Evolutionary conservation across 2,329 filamentous ascomycete genomes (phyloP).

Genomic region (Septoria petroselini): DNA sequence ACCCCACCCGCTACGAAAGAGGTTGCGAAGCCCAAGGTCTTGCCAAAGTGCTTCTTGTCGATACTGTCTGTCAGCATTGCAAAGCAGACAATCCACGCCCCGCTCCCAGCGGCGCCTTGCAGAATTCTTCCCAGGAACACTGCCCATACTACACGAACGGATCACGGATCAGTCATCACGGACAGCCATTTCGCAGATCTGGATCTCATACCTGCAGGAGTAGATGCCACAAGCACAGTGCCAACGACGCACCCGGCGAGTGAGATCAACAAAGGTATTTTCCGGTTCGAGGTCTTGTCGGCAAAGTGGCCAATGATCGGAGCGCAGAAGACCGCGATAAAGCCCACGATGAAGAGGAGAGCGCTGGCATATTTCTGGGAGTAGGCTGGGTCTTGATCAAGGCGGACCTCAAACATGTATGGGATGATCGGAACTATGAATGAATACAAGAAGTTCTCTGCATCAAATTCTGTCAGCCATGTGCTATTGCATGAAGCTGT

Average conservation of each 20-base stretch:
- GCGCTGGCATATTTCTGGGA: constrained; percentile 22
- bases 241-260: constrained; percentile 18
- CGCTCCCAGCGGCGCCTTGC: constrained; percentile 19
- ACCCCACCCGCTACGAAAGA: constrained; percentile 21
- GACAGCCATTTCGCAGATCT: too few relatives aligned
- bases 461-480: constrained; percentile 8
- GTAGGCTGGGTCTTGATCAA: constrained; percentile 13
- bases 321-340: constrained; percentile 41
- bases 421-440: constrained; percentile 23
- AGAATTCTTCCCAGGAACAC: constrained; percentile 21
- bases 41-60: constrained; percentile 19
- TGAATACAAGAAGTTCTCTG: constrained; percentile 24
- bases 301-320: constrained; percentile 24
- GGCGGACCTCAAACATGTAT: constrained; percentile 24
- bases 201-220: constrained; percentile 3
- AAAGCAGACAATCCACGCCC: constrained; percentile 23
- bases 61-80: constrained; percentile 22
- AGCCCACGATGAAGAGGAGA: constrained; percentile 40
- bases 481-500: not conserved
- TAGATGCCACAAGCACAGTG: constrained; percentile 21
- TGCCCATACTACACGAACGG: constrained; percentile 10
- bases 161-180: not conserved
- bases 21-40: constrained; percentile 18
- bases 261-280: constrained; percentile 19
- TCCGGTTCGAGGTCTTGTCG: constrained; percentile 17